Percentiles rank a stretch among this genome's conserved stretches.
Conservation (phyloP, 441 rosid genomes). For the Monsonia emarginata region DNA sequence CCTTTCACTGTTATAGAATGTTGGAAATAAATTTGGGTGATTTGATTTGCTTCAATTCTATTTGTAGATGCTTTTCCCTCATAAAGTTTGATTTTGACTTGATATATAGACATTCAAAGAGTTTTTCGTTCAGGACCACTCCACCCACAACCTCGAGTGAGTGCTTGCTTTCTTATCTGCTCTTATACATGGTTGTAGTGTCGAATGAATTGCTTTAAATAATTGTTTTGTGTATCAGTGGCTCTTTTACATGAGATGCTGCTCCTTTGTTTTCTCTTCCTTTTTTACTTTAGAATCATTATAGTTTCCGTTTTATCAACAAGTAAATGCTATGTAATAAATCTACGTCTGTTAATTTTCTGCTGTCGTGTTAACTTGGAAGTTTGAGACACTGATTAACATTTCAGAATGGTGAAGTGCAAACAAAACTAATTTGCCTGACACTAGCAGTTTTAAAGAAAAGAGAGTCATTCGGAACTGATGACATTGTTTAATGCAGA, state of each 20-base stretch:
- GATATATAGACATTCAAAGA: conserved; percentile 60
- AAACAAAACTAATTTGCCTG: too few species aligned
- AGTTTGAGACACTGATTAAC: too few species aligned
- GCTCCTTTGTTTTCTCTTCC: not conserved
- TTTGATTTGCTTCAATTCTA: not conserved
- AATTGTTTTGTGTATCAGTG: not conserved
- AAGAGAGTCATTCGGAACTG: not conserved
- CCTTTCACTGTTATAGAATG: not conserved
- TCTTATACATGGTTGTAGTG: conserved; percentile 1
- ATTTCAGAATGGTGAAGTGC: too few species aligned
- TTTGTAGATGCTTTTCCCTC: not conserved
- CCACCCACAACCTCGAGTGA: conserved; percentile 85
- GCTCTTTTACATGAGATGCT: not conserved
- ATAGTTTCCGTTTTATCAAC: too few species aligned
- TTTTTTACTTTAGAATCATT: not conserved
- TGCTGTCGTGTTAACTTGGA: too few species aligned
- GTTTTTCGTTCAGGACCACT: conserved; percentile 69
- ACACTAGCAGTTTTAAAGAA: not conserved
- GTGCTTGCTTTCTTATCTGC: conserved; percentile 21
- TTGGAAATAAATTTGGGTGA: not conserved
- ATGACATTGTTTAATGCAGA: too few species aligned
- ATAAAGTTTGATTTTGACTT: conserved; percentile 35
- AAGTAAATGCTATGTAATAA: not conserved
- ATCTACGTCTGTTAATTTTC: not conserved
- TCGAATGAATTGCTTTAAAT: not conserved